phyloP scores from a whole-genome alignment of 2,329 filamentous ascomycete genomes.

The Alternaria tenuissima region DNA sequence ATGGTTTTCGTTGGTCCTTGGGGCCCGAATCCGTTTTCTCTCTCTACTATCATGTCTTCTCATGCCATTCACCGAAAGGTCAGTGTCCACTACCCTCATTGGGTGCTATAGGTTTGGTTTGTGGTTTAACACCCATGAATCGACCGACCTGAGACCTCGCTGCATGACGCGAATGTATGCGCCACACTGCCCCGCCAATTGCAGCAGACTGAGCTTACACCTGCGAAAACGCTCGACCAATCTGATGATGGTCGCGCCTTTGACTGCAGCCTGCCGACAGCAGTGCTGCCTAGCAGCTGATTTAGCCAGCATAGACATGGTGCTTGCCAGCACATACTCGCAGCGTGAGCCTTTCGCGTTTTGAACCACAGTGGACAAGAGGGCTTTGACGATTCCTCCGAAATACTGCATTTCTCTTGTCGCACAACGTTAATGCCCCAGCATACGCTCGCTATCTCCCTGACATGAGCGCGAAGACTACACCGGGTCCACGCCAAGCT shows the following conservation, averaged over 20 bases:
- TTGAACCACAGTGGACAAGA: not conserved
- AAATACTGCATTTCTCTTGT: not conserved
- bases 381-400: not conserved
- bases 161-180: not conserved
- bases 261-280: not conserved
- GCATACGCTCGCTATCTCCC: not conserved
- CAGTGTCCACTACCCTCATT: too few species aligned
- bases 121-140: too few species aligned
- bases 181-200: not conserved
- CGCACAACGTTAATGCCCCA: not conserved
- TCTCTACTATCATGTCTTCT: too few species aligned
- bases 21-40: not conserved
- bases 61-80: too few species aligned
- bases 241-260: not conserved
- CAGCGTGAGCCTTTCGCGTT: not conserved
- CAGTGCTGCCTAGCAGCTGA: conserved; percentile 4
- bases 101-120: too few species aligned
- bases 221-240: not conserved
- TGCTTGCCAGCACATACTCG: not conserved
- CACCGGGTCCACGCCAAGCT: not conserved
- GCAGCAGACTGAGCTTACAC: not conserved
- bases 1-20: too few species aligned
- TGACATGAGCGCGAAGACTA: not conserved
- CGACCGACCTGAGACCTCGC: not conserved
- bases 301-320: not conserved